Evolutionary conservation across 129 eudicot species (phyloP).

Genomic region (Arctium lappa): DNA sequence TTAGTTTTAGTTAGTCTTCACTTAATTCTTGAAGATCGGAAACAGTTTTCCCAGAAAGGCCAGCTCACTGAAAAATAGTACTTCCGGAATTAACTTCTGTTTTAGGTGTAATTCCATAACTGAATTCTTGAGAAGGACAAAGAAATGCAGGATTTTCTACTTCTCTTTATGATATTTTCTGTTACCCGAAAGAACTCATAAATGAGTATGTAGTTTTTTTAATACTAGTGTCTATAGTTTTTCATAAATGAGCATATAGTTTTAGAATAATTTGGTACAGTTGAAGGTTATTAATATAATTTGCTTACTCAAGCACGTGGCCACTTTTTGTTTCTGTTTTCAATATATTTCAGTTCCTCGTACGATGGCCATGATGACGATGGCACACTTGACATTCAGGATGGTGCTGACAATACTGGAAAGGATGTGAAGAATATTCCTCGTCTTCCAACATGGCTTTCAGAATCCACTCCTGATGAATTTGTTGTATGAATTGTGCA

Average conservation of each 20-base stretch:
- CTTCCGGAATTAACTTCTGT: no score
- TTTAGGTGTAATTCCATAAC: no score
- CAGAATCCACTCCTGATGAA: conserved; percentile 91
- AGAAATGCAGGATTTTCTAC: no score
- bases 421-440: conserved; percentile 48
- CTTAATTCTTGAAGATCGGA: neutral
- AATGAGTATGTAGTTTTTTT: neutral
- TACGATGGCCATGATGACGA: conserved; percentile 90
- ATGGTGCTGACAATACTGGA: conserved; percentile 59
- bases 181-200: neutral
- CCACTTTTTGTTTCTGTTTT: conserved; percentile 16
- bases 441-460: conserved; percentile 93
- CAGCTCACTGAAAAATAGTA: neutral
- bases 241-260: neutral
- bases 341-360: conserved; percentile 57
- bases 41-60: neutral
- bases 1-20: neutral
- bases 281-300: neutral
- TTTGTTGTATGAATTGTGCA: conserved; percentile 70
- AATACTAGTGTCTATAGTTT: neutral
- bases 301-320: neutral
- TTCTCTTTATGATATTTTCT: neutral
- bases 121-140: no score
- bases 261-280: neutral
- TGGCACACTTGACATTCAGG: conserved; percentile 44